Percentiles rank a stretch among this genome's conserved stretches.
These are phyloP conservation scores for Triticum urartu DNA, from an alignment of 176 grass and related monocot species.

Conservation along the genomic window DNA sequence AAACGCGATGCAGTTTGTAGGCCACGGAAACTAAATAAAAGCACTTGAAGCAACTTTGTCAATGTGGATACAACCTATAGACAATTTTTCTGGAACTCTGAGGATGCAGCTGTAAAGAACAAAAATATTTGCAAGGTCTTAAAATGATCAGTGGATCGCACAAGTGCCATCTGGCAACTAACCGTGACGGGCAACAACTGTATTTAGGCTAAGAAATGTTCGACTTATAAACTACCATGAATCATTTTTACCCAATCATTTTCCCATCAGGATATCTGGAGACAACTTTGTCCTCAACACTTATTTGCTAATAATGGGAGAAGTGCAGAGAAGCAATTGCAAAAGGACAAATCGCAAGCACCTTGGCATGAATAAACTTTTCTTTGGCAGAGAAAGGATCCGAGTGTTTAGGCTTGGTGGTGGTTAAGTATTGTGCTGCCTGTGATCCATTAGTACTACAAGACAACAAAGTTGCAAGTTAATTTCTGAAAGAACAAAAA, in stretches of 20 bases:
- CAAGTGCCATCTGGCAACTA: constrained; percentile 1
- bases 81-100: background rate
- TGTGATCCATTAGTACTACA: constrained; percentile 57
- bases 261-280: background rate
- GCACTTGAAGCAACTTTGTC: constrained; percentile 1
- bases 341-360: constrained; percentile 34
- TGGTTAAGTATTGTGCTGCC: constrained; percentile 23
- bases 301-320: constrained; percentile 3
- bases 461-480: constrained; percentile 35
- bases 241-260: constrained; percentile 25
- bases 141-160: constrained; percentile 6
- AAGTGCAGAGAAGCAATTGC: constrained; percentile 26
- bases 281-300: constrained; percentile 19
- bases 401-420: constrained; percentile 74
- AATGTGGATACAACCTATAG: background rate
- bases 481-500: constrained; percentile 23
- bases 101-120: constrained; percentile 16
- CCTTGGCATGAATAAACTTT: constrained; percentile 97
- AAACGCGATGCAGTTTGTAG: background rate
- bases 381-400: constrained; percentile 91
- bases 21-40: constrained; percentile 24
- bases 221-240: constrained; percentile 18
- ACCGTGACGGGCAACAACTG: background rate
- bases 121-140: constrained; percentile 7
- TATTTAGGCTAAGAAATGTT: constrained; percentile 15